Conservation (phyloP, 2,329 filamentous ascomycete genomes). For the Neophaeococcomyces mojaviensis region DNA sequence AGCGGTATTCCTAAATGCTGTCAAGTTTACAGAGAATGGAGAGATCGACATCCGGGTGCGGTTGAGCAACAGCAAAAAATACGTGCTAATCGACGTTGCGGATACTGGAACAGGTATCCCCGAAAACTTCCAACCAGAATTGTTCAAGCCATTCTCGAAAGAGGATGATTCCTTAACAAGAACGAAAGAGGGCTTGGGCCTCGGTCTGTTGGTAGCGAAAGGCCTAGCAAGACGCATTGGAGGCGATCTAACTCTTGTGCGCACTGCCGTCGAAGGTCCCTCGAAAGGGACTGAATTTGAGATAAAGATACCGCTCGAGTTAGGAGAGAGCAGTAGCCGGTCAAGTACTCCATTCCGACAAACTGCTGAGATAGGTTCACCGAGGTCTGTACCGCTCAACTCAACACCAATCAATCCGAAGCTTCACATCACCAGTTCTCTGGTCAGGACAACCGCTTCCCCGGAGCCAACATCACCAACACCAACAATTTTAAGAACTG, state of each 20-base stretch:
- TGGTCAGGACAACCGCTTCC: background rate
- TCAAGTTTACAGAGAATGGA: slow-evolving; percentile 64
- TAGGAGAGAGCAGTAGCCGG: slow-evolving; percentile 39
- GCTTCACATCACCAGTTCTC: background rate
- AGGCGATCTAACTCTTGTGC: slow-evolving; percentile 58
- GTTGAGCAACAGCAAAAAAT: slow-evolving; percentile 44
- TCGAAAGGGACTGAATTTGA: slow-evolving; percentile 61
- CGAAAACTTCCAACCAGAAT: slow-evolving; percentile 54
- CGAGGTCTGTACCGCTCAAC: background rate
- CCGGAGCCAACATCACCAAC: background rate
- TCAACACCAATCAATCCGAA: background rate
- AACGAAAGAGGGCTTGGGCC: slow-evolving; percentile 59
- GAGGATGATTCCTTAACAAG: slow-evolving; percentile 62
- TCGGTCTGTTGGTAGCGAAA: slow-evolving; percentile 66
- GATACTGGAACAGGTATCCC: slow-evolving; percentile 65
- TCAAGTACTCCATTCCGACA: slow-evolving; percentile 42
- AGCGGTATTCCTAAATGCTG: slow-evolving; percentile 57
- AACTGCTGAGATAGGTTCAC: slow-evolving; percentile 25
- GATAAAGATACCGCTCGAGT: slow-evolving; percentile 54
- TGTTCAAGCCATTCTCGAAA: slow-evolving; percentile 64
- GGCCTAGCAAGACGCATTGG: slow-evolving; percentile 61
- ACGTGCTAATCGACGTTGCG: slow-evolving; percentile 54
- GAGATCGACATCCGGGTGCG: slow-evolving; percentile 50
- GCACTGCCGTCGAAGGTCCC: slow-evolving; percentile 55
- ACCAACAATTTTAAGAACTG: background rate